phyloP scores from a whole-genome alignment of 1,284 basidiomycete species.

The Fomitopsis palustris region DNA sequence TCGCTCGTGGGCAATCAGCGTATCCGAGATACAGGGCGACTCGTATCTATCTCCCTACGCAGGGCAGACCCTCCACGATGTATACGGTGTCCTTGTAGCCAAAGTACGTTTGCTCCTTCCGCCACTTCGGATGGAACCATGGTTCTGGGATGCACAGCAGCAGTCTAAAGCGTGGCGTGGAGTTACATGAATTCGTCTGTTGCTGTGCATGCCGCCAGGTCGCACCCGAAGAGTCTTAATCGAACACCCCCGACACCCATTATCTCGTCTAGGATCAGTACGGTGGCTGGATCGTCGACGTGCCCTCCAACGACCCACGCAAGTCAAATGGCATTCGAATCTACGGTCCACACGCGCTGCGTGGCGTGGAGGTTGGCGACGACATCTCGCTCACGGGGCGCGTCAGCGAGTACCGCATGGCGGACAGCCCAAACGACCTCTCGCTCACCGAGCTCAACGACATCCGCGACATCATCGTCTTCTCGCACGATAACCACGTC shows the following conservation, averaged over 20 bases:
- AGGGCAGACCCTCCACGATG: slow-evolving; percentile 44
- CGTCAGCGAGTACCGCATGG: slow-evolving; percentile 50
- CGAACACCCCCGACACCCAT: background rate
- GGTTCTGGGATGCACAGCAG: background rate
- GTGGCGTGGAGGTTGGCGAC: slow-evolving; percentile 46
- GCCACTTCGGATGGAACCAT: too few relatives aligned
- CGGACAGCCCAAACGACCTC: slow-evolving; percentile 41
- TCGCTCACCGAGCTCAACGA: slow-evolving; percentile 47
- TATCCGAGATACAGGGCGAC: slow-evolving; percentile 52
- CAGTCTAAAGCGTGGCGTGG: background rate
- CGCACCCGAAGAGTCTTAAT: background rate
- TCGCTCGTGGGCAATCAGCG: slow-evolving; percentile 10
- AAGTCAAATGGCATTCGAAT: slow-evolving; percentile 53
- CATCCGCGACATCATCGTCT: slow-evolving; percentile 40
- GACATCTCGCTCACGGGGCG: slow-evolving; percentile 42
- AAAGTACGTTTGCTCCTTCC: slow-evolving; percentile 34
- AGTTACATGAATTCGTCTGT: background rate
- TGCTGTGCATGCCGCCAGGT: background rate
- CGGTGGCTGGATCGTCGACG: slow-evolving; percentile 54
- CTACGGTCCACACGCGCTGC: slow-evolving; percentile 40
- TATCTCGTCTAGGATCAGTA: slow-evolving; percentile 35
- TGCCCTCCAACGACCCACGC: slow-evolving; percentile 40
- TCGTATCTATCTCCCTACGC: slow-evolving; percentile 47
- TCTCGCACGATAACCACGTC: slow-evolving; percentile 46
- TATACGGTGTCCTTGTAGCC: slow-evolving; percentile 53